A percentile compares a stretch with the other conserved stretches of the same genome.
Evolutionary conservation across 192 early-diverging fungal genomes (phyloP).

Genomic region (Haplosporangium gracile): DNA sequence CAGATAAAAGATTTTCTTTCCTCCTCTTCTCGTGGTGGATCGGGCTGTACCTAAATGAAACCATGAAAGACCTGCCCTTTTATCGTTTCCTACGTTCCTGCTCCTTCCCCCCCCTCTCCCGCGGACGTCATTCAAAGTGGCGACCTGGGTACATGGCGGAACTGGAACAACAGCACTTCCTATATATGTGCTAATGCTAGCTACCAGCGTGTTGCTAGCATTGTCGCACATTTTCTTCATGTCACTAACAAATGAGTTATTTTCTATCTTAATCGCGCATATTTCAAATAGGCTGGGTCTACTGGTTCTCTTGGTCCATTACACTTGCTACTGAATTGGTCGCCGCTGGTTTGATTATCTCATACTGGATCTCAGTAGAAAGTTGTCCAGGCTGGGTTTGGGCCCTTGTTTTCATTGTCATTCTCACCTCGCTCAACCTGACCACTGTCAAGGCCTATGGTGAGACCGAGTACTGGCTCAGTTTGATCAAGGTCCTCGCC

Average conservation of each 20-base stretch:
- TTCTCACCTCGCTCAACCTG: constrained; percentile 77
- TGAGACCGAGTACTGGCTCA: constrained; percentile 86
- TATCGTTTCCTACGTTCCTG: too few species aligned
- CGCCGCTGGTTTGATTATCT: constrained; percentile 80
- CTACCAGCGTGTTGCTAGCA: neutral
- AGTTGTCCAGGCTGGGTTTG: constrained; percentile 57
- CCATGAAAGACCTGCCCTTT: neutral
- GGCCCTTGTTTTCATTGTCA: constrained; percentile 67
- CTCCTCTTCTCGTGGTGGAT: neutral
- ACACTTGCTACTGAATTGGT: constrained; percentile 82
- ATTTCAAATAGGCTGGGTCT: constrained; percentile 64
- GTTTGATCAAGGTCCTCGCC: constrained; percentile 80
- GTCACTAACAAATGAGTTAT: neutral
- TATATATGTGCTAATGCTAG: too few species aligned
- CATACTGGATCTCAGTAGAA: constrained; percentile 60
- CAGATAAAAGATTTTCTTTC: neutral
- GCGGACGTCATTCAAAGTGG: neutral
- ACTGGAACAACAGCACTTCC: neutral
- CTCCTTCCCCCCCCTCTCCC: too few species aligned
- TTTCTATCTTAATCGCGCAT: neutral
- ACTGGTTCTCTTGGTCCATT: constrained; percentile 76
- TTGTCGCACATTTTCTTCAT: neutral
- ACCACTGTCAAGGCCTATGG: constrained; percentile 81
- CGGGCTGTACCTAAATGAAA: neutral
- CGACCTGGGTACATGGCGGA: neutral